These are phyloP conservation scores for Cardamine chenopodiifolia DNA, from an alignment of 345 rosid genomes.

Conservation along the genomic window DNA sequence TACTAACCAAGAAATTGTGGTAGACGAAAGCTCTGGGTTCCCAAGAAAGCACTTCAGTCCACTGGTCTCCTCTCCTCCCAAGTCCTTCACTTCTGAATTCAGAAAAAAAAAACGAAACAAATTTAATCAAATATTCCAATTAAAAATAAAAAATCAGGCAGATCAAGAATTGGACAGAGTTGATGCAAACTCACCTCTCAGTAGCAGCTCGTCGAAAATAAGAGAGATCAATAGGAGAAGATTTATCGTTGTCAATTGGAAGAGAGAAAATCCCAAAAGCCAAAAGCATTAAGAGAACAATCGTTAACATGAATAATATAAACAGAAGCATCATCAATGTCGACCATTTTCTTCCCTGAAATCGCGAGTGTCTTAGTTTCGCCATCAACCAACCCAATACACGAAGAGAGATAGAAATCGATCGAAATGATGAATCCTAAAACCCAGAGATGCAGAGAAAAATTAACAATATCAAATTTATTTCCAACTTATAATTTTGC, in stretches of 20 bases:
- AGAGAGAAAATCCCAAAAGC: slow-evolving; percentile 74
- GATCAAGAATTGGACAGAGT: neutral
- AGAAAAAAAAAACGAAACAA: neutral
- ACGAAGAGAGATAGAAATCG: neutral
- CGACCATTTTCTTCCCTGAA: slow-evolving; percentile 67
- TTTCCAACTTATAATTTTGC: neutral
- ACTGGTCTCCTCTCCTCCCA: slow-evolving; percentile 72
- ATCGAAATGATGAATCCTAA: slow-evolving; percentile 28
- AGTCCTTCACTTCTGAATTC: slow-evolving; percentile 52
- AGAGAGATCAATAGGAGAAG: slow-evolving; percentile 56
- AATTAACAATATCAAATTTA: slow-evolving; percentile 3
- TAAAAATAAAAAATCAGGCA: neutral
- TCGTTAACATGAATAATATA: slow-evolving; percentile 65
- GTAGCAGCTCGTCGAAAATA: slow-evolving; percentile 56
- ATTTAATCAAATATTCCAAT: neutral
- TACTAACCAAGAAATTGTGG: slow-evolving; percentile 82
- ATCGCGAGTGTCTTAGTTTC: slow-evolving; percentile 66
- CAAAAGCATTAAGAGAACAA: slow-evolving; percentile 70
- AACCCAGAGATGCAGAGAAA: slow-evolving; percentile 21
- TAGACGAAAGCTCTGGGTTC: slow-evolving; percentile 87
- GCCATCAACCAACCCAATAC: slow-evolving; percentile 48
- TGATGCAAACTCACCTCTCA: slow-evolving; percentile 53
- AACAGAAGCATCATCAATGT: slow-evolving; percentile 53
- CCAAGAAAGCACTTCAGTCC: slow-evolving; percentile 92
- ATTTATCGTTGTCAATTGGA: slow-evolving; percentile 54